These are phyloP conservation scores for Conticribra weissflogii DNA, from an alignment of 108 stramenopile species.

Conservation along the genomic window DNA sequence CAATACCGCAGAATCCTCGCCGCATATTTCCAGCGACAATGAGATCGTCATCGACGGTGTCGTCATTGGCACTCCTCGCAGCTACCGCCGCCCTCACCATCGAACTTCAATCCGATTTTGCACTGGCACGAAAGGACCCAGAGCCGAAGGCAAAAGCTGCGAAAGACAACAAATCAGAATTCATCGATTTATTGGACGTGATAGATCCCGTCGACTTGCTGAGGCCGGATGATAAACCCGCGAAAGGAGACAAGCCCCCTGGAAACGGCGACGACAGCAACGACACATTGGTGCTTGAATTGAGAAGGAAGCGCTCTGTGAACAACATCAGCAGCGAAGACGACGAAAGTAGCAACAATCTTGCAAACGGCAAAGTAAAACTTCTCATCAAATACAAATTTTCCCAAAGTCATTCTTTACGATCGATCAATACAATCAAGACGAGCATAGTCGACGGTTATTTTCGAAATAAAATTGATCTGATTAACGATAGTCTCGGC, in stretches of 20 bases:
- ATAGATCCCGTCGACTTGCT: too few species aligned
- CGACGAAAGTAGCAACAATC: not conserved
- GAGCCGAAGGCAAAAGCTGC: not conserved
- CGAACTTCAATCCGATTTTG: not conserved
- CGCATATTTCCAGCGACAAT: too few species aligned
- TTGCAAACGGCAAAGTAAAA: conserved; percentile 1
- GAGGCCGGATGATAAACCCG: too few species aligned
- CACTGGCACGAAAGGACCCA: not conserved
- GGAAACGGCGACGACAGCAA: too few species aligned
- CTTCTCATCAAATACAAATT: conserved; percentile 27
- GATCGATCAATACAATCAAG: not conserved
- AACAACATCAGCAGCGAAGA: not conserved
- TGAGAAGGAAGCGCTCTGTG: not conserved
- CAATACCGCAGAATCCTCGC: too few species aligned
- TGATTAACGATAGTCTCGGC: not conserved
- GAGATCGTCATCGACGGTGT: not conserved
- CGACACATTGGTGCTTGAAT: too few species aligned
- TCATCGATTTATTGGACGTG: too few species aligned
- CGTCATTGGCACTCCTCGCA: not conserved
- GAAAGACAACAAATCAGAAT: too few species aligned
- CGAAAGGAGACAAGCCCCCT: too few species aligned
- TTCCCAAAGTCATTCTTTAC: not conserved
- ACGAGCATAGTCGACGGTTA: too few species aligned
- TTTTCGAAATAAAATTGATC: too few species aligned
- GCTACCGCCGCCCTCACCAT: not conserved